A percentile compares a stretch with the other conserved stretches of the same genome.
Conservation (phyloP, 257 asterid species). For the Solanum habrochaites region DNA sequence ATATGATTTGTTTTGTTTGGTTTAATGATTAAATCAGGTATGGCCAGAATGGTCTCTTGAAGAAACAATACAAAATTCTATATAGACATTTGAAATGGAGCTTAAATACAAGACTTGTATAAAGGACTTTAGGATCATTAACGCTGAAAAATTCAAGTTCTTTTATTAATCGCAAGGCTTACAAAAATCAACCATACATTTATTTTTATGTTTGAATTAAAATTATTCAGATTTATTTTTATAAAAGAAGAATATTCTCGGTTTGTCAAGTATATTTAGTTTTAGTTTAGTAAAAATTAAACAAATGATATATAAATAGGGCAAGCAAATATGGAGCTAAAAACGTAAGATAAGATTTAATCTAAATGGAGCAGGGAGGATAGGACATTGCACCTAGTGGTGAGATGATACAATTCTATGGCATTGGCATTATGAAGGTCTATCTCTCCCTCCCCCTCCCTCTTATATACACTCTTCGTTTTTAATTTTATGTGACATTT, state of each 20-base stretch:
- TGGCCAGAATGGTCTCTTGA: not conserved
- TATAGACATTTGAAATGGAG: not conserved
- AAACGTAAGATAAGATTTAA: no score
- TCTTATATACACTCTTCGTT: not conserved
- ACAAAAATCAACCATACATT: no score
- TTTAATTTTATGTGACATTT: no score
- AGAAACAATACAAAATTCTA: not conserved
- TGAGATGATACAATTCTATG: constrained; percentile 54
- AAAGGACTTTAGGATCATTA: constrained; percentile 60
- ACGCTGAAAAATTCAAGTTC: constrained; percentile 67
- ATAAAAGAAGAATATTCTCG: no score
- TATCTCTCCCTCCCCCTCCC: not conserved
- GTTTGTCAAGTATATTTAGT: no score
- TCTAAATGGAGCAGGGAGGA: no score
- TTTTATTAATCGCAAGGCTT: constrained; percentile 54
- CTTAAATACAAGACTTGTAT: not conserved
- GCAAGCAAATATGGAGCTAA: no score
- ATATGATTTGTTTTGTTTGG: not conserved
- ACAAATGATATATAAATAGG: no score
- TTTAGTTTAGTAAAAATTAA: no score
- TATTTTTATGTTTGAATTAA: no score
- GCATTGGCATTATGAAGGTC: constrained; percentile 61
- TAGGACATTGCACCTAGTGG: constrained; percentile 62
- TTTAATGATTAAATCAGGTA: not conserved
- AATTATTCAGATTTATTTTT: no score